Conservation (phyloP, 306 rosid species). For the Oemleria cerasiformis region DNA sequence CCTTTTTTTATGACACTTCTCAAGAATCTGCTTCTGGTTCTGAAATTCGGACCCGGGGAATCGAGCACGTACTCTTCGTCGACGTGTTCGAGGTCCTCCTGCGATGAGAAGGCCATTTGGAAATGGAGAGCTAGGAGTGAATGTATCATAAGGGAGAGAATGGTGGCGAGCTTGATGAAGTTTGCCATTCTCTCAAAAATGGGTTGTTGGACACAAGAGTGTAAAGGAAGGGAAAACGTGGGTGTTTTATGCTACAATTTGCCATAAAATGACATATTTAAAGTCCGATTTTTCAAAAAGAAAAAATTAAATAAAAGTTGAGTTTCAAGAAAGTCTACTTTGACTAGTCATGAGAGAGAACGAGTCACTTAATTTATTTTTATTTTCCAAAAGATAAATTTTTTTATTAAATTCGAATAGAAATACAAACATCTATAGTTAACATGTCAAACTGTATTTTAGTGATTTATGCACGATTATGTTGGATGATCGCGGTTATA, state of each 20-base stretch:
- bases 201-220: not conserved
- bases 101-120: conserved; percentile 27
- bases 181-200: conserved; percentile 36
- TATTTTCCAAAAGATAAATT: no score
- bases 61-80: conserved; percentile 40
- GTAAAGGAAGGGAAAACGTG: conserved; percentile 3
- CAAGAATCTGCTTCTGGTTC: conserved; percentile 54
- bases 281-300: not conserved
- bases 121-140: conserved; percentile 12
- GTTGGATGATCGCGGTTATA: no score
- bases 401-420: no score
- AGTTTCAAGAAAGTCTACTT: not conserved
- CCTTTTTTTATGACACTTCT: conserved; percentile 44
- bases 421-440: no score
- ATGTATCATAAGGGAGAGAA: conserved; percentile 36
- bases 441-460: no score
- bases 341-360: no score
- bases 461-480: no score
- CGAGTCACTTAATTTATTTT: no score
- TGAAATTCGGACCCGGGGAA: conserved; percentile 23
- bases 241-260: conserved; percentile 9
- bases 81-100: conserved; percentile 7
- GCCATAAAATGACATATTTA: not conserved
- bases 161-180: conserved; percentile 39
- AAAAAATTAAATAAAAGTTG: not conserved